Conservation (phyloP, 352 stramenopile genomes). For the Globisporangium parvum region DNA sequence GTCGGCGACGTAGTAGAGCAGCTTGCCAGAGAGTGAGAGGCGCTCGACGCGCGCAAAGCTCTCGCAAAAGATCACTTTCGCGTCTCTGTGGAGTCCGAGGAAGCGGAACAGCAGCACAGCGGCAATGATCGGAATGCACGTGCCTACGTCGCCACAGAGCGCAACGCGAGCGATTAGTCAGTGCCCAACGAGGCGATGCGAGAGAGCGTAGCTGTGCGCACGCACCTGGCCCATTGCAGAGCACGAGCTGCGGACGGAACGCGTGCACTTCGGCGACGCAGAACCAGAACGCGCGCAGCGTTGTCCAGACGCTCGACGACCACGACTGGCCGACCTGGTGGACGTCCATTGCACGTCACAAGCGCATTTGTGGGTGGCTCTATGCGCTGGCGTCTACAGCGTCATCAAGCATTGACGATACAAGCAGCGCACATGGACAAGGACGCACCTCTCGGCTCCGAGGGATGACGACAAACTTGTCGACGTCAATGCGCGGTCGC, state of each 20-base stretch:
- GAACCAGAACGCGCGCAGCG: slow-evolving; percentile 66
- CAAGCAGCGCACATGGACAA: background rate
- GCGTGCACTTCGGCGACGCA: slow-evolving; percentile 71
- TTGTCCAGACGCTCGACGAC: slow-evolving; percentile 85
- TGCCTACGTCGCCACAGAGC: slow-evolving; percentile 35
- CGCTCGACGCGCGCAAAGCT: slow-evolving; percentile 91
- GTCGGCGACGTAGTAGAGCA: slow-evolving; percentile 92
- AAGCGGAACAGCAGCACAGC: slow-evolving; percentile 82
- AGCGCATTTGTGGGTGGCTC: background rate
- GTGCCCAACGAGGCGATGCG: background rate
- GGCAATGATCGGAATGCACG: slow-evolving; percentile 90
- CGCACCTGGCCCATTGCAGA: slow-evolving; percentile 91
- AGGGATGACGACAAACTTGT: slow-evolving; percentile 82
- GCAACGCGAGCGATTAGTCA: slow-evolving; percentile 1
- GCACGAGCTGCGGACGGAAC: slow-evolving; percentile 80
- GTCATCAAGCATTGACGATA: background rate
- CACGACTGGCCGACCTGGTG: slow-evolving; percentile 90
- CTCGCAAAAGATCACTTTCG: slow-evolving; percentile 92
- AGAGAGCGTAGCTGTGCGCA: background rate
- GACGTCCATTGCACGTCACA: background rate
- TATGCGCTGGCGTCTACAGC: background rate
- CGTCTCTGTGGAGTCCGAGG: slow-evolving; percentile 51
- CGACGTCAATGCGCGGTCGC: slow-evolving; percentile 23
- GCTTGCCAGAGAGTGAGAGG: slow-evolving; percentile 90
- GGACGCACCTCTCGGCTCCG: slow-evolving; percentile 82